These are phyloP conservation scores for Tillandsia fasciculata DNA, from an alignment of 176 grass and related monocot species.

Conservation along the genomic window DNA sequence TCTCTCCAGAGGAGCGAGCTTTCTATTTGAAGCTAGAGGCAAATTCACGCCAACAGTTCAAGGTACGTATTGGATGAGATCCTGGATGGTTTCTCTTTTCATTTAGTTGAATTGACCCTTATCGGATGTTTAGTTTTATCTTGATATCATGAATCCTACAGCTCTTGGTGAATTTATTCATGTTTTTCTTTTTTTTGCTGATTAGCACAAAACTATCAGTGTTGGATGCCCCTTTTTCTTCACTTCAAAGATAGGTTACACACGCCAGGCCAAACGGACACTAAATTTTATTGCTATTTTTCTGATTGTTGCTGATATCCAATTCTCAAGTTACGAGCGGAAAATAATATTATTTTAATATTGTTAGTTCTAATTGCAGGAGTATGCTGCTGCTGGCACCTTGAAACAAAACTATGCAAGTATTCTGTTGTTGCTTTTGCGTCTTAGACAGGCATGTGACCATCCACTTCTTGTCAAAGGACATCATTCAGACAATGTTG, in stretches of 20 bases:
- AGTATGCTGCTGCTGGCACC: conserved; percentile 86
- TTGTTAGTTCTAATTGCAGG: conserved; percentile 39
- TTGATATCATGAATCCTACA: background rate
- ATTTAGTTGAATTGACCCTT: background rate
- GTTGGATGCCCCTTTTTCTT: no score
- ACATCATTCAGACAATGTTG: conserved; percentile 54
- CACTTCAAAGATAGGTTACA: no score
- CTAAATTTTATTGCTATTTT: no score
- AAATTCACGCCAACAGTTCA: conserved; percentile 87
- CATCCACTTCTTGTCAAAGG: conserved; percentile 91
- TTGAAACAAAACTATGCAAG: conserved; percentile 97
- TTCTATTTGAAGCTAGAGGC: conserved; percentile 91
- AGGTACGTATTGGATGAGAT: conserved; percentile 34
- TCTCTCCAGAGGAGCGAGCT: conserved; percentile 68
- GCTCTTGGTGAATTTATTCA: background rate
- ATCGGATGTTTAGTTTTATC: background rate
- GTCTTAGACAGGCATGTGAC: conserved; percentile 92
- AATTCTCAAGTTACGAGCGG: no score
- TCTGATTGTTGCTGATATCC: no score
- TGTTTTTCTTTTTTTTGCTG: no score
- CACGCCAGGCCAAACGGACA: no score
- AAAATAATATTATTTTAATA: background rate
- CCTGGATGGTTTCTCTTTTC: no score
- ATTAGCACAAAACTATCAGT: no score
- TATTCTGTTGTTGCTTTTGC: conserved; percentile 80